These are phyloP conservation scores for Penicillium nucicola DNA, from an alignment of 495 filamentous ascomycete species.

Conservation along the genomic window DNA sequence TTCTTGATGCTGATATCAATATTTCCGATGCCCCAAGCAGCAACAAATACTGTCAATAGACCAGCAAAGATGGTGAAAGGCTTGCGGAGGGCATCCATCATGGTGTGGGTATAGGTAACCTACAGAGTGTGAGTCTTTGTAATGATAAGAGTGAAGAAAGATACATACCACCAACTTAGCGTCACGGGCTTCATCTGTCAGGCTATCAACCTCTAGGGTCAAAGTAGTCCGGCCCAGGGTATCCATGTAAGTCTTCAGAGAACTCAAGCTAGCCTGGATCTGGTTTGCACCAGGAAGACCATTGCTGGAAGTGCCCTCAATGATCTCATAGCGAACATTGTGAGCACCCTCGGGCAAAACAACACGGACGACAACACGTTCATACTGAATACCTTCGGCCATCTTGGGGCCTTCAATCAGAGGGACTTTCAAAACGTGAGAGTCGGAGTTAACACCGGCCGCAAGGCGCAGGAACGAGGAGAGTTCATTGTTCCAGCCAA, in stretches of 20 bases:
- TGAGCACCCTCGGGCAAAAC: constrained; percentile 88
- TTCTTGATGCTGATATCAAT: constrained; percentile 70
- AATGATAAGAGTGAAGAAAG: not conserved
- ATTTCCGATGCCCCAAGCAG: constrained; percentile 71
- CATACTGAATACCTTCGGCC: constrained; percentile 80
- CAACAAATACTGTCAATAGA: constrained; percentile 68
- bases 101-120: constrained; percentile 83
- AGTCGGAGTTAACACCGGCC: constrained; percentile 47
- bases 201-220: constrained; percentile 73
- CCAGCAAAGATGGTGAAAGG: constrained; percentile 80
- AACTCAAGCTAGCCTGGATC: constrained; percentile 50
- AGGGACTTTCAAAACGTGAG: constrained; percentile 88
- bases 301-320: constrained; percentile 37
- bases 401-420: constrained; percentile 90
- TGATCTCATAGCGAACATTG: constrained; percentile 56
- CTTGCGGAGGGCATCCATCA: constrained; percentile 75
- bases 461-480: constrained; percentile 66
- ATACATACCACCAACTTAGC: constrained; percentile 66
- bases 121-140: not conserved
- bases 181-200: constrained; percentile 85
- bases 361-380: constrained; percentile 73
- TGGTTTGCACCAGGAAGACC: constrained; percentile 33
- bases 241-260: constrained; percentile 87
- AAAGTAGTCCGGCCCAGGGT: constrained; percentile 84
- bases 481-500: constrained; percentile 91